phyloP scores from a whole-genome alignment of 768 basidiomycete species.

The Rubroboletus satanas region DNA sequence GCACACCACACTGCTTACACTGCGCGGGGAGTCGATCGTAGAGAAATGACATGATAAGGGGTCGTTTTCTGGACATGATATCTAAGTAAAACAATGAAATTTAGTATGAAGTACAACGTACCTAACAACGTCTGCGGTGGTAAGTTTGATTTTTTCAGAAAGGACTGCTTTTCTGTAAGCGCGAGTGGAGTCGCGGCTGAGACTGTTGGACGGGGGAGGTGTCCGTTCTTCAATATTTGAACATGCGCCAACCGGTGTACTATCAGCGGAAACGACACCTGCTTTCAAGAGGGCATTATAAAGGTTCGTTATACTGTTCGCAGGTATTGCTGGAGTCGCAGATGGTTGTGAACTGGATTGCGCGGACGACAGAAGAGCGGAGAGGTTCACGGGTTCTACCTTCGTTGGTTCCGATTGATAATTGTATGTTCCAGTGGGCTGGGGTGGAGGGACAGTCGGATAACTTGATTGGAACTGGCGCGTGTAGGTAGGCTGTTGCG shows the following conservation, averaged over 20 bases:
- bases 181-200: constrained; percentile 47
- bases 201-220: constrained; percentile 30
- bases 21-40: constrained; percentile 73
- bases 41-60: constrained; percentile 60
- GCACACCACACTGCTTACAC: constrained; percentile 92
- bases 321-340: constrained; percentile 21
- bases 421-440: constrained; percentile 26
- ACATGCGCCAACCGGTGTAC: constrained; percentile 50
- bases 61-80: constrained; percentile 39
- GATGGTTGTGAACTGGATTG: constrained; percentile 23
- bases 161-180: constrained; percentile 62
- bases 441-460: constrained; percentile 31
- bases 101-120: constrained; percentile 32
- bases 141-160: constrained; percentile 56
- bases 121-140: constrained; percentile 69
- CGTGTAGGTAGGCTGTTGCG: constrained; percentile 30
- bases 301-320: constrained; percentile 50
- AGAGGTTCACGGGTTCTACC: constrained; percentile 29
- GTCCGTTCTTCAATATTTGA: constrained; percentile 29
- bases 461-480: constrained; percentile 30
- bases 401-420: constrained; percentile 29
- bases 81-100: neutral
- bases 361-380: constrained; percentile 27
- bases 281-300: constrained; percentile 71
- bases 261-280: constrained; percentile 62